Base-by-base conservation (phyloP, 2,329 filamentous ascomycete genomes). In the Pseudocercospora eumusae region DNA sequence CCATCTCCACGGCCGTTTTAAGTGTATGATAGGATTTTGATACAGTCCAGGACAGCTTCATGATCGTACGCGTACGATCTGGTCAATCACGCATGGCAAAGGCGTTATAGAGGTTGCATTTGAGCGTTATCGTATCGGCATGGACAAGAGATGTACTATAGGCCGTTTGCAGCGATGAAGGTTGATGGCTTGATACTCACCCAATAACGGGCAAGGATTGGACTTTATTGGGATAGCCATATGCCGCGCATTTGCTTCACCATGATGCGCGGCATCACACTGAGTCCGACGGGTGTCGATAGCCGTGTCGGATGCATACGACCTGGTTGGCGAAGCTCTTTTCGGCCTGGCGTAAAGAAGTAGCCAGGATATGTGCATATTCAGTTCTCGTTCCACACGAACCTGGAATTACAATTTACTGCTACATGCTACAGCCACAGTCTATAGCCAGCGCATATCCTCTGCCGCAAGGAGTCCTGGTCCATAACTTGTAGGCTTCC, bases 1-100 rank as follows among this genome's bases (percentile, higher is more conserved):
- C 47, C 47, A 15, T 52, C 47, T 23, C 47, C 47, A 52, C 47
- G 25, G n/a, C 47, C 47, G 10, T 25, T 52, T 15, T 28, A n/a
- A 52, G 21, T n/a, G 21, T n/a, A 52, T 25, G 23, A 52, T 52
- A 8, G 36, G 33, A 36, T 36, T 6, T 36, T n/a, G 36, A 15
- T 18, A 40, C 36, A 40, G n/a, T 5, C 8, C 36, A 40, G 15
- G 31, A 40, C 15, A 8, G 36, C 36, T 40, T 40, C 6, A 7
- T 18, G 36, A 40, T 40, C 18, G 4, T 18, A 40, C 6, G 36
- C 36, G 7, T n/a, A 40, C 7, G 15, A 4, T n/a, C 13, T 40
- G n/a, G 15, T 8, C 7, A n/a, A 8, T n/a, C 4, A n/a, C 36
- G 36, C 36, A 40, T 40, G 15, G 36, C 36, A 18, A 15, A 40